Conservation (phyloP, 1,284 basidiomycete genomes). For the Puccinia novopanici region DNA sequence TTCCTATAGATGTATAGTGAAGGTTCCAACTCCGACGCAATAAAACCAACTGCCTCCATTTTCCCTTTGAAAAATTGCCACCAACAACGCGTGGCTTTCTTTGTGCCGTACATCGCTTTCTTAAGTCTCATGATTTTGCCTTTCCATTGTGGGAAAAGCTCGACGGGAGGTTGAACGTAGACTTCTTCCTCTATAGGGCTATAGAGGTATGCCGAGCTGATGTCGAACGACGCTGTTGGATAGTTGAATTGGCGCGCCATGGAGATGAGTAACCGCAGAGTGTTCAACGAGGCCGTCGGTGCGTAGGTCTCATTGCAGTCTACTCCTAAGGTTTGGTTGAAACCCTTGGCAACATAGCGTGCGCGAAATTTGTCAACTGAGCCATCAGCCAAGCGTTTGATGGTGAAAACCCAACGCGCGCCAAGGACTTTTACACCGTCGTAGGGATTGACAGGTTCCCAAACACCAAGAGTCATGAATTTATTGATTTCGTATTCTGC, state of each 20-base stretch:
- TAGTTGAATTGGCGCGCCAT: background rate
- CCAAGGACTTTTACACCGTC: background rate
- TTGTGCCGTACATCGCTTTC: conserved; percentile 9
- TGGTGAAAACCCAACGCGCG: background rate
- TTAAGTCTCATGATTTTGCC: background rate
- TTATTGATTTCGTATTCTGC: background rate
- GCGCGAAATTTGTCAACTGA: background rate
- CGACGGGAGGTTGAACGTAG: background rate
- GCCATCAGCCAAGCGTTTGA: background rate
- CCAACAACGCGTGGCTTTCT: conserved; percentile 21
- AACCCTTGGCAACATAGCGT: conserved; percentile 6
- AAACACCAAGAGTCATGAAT: background rate
- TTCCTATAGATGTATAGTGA: background rate
- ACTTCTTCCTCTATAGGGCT: background rate
- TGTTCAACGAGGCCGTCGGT: conserved; percentile 1
- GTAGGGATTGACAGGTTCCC: background rate
- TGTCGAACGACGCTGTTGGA: background rate
- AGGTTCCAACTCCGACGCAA: background rate
- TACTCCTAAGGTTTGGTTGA: background rate
- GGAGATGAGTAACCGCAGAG: background rate
- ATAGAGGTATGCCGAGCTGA: conserved; percentile 15
- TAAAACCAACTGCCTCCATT: background rate
- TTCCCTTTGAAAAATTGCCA: conserved; percentile 1
- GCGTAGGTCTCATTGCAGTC: conserved; percentile 27
- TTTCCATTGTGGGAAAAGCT: background rate